phyloP scores from a whole-genome alignment of 805 yeast species.

The Monosporozyma siamensis region DNA sequence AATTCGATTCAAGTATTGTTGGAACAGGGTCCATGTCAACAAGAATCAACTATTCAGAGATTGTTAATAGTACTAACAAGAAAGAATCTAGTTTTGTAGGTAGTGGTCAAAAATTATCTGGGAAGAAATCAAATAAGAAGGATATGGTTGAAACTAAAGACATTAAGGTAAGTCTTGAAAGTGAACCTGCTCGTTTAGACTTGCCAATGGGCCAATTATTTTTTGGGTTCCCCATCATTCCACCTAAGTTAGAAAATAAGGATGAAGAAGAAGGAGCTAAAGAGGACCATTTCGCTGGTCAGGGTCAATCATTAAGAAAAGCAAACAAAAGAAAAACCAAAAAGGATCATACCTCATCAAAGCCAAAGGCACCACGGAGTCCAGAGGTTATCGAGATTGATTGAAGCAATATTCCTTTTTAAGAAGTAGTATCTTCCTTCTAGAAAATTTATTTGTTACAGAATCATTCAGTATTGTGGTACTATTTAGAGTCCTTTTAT shows the following conservation, averaged over 20 bases:
- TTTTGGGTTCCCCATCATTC: constrained; percentile 77
- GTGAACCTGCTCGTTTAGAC: constrained; percentile 60
- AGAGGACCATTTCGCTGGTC: constrained; percentile 41
- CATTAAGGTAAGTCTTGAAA: constrained; percentile 42
- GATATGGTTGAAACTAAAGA: constrained; percentile 21
- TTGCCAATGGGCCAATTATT: constrained; percentile 82
- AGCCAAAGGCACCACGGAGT: constrained; percentile 51
- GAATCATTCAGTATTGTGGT: no score
- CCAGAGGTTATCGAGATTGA: constrained; percentile 81
- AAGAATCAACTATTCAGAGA: constrained; percentile 45
- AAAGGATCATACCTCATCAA: constrained; percentile 43
- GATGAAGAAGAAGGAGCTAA: constrained; percentile 19
- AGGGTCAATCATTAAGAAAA: constrained; percentile 69
- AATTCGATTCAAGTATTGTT: constrained; percentile 24
- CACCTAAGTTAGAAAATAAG: constrained; percentile 35
- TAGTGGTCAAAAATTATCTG: constrained; percentile 63
- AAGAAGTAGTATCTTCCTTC: no score
- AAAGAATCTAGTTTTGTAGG: constrained; percentile 39
- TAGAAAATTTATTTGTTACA: no score
- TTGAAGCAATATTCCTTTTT: no score
- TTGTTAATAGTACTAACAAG: constrained; percentile 38
- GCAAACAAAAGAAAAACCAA: constrained; percentile 60
- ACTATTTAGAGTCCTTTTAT: no score
- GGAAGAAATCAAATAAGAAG: constrained; percentile 29
- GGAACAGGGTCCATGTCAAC: constrained; percentile 70